Evolutionary conservation across 1,284 basidiomycete species (phyloP).

Genomic region (Cerrena zonata): DNA sequence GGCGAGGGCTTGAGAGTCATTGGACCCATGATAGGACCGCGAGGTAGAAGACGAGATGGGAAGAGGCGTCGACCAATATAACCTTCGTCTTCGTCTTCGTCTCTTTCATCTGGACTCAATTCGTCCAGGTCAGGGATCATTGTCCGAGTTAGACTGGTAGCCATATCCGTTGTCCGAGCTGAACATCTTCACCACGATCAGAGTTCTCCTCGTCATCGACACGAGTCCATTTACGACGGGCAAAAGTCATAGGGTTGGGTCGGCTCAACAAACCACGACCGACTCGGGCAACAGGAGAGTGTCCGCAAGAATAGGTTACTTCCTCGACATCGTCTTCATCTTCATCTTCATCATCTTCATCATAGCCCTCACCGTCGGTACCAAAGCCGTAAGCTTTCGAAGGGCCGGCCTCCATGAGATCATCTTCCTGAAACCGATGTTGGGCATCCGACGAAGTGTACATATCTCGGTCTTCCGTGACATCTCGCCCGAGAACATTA

Average conservation of each 20-base stretch:
- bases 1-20: constrained; percentile 46
- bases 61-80: constrained; percentile 29
- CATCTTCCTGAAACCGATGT: background rate
- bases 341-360: constrained; percentile 17
- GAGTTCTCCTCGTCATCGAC: constrained; percentile 19
- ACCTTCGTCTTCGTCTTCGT: constrained; percentile 11
- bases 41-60: constrained; percentile 32
- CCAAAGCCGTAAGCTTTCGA: background rate
- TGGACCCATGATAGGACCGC: constrained; percentile 14
- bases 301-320: constrained; percentile 14
- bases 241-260: constrained; percentile 32
- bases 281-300: constrained; percentile 15
- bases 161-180: too few species aligned
- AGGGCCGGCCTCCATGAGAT: constrained; percentile 8
- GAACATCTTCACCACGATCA: constrained; percentile 6
- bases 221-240: constrained; percentile 31
- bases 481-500: constrained; percentile 4
- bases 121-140: too few species aligned
- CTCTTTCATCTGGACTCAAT: too few species aligned
- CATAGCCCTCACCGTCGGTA: background rate
- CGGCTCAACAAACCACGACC: constrained; percentile 19
- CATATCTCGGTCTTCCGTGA: constrained; percentile 8
- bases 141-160: too few species aligned
- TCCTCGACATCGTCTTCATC: constrained; percentile 18
- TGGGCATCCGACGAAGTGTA: constrained; percentile 7